Evolutionary conservation across 2,329 filamentous ascomycete species (phyloP), one percentile per base, ranked within the genome.

Genomic region (Xylaria sp.): DNA sequence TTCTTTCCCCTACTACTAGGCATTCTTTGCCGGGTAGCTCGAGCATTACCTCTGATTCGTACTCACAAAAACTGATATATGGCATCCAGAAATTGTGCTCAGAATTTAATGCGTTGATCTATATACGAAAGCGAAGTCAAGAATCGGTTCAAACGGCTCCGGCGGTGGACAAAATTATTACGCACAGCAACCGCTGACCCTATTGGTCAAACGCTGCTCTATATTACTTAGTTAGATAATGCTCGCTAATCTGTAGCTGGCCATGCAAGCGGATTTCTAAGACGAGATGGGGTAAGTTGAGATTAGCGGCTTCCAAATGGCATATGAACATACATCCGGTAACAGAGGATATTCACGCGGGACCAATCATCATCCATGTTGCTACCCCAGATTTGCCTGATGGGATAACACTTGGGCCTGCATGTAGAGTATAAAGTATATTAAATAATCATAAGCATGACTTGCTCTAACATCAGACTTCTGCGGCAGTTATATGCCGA

Each of bases 401-500:
- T 52, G 2, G 20, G 9, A 41, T 32, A 36, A 52, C 28, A 36
- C 18, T 25, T 23, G 15, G n/a, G 52, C 15, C 9, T 23, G 25
- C 52, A 34, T 20, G 12, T 43, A 39, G 12, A n/a, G 23, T 9
- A 23, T 3, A 30, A 1, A 32, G 52, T 66, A 66, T 58, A 66
- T 66, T 58, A 58, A 52, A 58, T 12, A 45, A 57, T 28, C 13
- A 61, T 56, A 56, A 39, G 23, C 5, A 48, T 18, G 28, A n/a
- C 52, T 41, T 57, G 4, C 3, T 34, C 43, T 58, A 45, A 5
- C n/a, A 36, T 66, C 25, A 45, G 4, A 12, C 6, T 15, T n/a
- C n/a, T 39, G 12, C 64, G 64, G 64, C 64, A 66, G 64, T 66
- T 66, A 45, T 45, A 58, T 62, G 41, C 52, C 52, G 52, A 58